phyloP scores from a whole-genome alignment of 164 flowering plant species.

The Annona cherimola region DNA sequence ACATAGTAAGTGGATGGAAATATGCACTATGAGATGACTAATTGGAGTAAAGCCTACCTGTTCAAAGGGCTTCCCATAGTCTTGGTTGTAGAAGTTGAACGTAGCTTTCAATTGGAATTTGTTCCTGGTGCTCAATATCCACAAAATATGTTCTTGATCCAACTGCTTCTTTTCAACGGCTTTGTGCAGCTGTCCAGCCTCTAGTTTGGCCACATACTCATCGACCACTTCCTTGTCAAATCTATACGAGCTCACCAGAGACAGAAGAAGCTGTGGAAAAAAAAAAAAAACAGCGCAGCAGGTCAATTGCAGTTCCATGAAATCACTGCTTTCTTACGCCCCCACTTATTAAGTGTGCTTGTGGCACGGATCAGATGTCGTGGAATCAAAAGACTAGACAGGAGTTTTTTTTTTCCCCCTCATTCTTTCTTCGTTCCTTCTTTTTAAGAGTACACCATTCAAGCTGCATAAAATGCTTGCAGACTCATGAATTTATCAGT shows the following conservation, averaged over 20 bases:
- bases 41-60: slow-evolving; percentile 31
- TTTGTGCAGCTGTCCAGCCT: slow-evolving; percentile 46
- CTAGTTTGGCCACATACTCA: slow-evolving; percentile 31
- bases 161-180: slow-evolving; percentile 44
- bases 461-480: too few relatives aligned
- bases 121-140: slow-evolving; percentile 63
- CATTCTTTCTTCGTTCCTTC: too few relatives aligned
- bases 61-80: slow-evolving; percentile 42
- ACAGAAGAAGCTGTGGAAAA: slow-evolving; percentile 49
- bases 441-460: too few relatives aligned
- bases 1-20: background rate
- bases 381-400: too few relatives aligned
- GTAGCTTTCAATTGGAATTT: slow-evolving; percentile 58
- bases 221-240: slow-evolving; percentile 55
- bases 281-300: background rate
- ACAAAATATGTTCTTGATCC: slow-evolving; percentile 41
- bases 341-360: too few relatives aligned
- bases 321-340: background rate
- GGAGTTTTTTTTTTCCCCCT: too few relatives aligned
- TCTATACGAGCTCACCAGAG: slow-evolving; percentile 65
- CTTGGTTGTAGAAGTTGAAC: slow-evolving; percentile 43
- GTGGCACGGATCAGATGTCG: too few relatives aligned
- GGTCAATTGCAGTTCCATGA: background rate
- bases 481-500: too few relatives aligned
- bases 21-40: background rate